A percentile compares a stretch with the other conserved stretches of the same genome.
phyloP scores from a whole-genome alignment of 2,329 filamentous ascomycete genomes.

The Aspergillus ochraceus region DNA sequence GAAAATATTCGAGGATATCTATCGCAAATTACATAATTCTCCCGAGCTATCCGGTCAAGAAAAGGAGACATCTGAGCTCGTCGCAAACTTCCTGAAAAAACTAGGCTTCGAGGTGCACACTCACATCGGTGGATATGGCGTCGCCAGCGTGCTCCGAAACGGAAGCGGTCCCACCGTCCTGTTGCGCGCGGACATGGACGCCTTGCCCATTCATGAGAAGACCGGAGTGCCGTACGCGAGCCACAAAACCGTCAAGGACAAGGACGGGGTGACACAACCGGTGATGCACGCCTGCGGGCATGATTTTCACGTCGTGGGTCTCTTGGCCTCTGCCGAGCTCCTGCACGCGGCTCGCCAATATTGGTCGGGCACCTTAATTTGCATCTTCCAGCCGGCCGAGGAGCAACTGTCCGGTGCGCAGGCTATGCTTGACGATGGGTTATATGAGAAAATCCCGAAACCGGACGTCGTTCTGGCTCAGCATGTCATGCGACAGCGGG shows the following conservation, averaged over 20 bases:
- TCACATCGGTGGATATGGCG: slow-evolving; percentile 59
- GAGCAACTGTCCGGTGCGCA: slow-evolving; percentile 60
- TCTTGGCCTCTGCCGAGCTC: slow-evolving; percentile 57
- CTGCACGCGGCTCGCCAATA: slow-evolving; percentile 42
- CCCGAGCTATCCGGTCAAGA: slow-evolving; percentile 61
- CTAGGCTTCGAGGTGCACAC: slow-evolving; percentile 47
- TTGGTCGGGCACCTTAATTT: slow-evolving; percentile 62
- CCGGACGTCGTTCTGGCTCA: slow-evolving; percentile 58
- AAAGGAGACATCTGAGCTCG: slow-evolving; percentile 49
- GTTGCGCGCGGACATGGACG: slow-evolving; percentile 64
- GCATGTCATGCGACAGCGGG: slow-evolving; percentile 50
- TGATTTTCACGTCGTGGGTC: slow-evolving; percentile 62
- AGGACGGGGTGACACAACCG: slow-evolving; percentile 51
- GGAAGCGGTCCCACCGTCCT: slow-evolving; percentile 57
- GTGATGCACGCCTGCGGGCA: slow-evolving; percentile 72
- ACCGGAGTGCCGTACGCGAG: slow-evolving; percentile 59
- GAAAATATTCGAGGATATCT: slow-evolving; percentile 50
- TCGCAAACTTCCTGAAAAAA: slow-evolving; percentile 43
- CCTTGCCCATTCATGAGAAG: slow-evolving; percentile 57
- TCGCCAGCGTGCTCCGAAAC: slow-evolving; percentile 58
- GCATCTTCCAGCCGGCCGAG: slow-evolving; percentile 65
- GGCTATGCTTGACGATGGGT: slow-evolving; percentile 58
- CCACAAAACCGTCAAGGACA: slow-evolving; percentile 43
- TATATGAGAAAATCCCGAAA: slow-evolving; percentile 56
- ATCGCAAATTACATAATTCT: slow-evolving; percentile 56